Conservation (phyloP, 352 stramenopile genomes). For the Stramenopiles sp. region DNA sequence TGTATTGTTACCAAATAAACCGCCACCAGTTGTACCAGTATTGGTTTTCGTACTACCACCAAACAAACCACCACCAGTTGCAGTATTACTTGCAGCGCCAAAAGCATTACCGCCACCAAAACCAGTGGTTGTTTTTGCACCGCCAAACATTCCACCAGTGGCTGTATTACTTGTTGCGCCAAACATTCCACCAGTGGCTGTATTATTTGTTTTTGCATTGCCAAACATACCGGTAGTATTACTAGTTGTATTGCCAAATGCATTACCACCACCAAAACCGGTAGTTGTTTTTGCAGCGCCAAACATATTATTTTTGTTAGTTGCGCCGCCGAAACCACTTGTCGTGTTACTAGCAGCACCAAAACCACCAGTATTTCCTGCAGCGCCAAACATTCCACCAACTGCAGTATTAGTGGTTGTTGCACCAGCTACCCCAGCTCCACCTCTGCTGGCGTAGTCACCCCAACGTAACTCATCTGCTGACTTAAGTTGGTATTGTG, state of each 20-base stretch:
- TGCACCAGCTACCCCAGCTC: background rate
- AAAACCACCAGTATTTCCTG: too few species aligned
- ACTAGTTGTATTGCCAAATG: background rate
- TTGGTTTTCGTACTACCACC: background rate
- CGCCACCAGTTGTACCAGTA: background rate
- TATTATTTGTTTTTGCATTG: background rate
- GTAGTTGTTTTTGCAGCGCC: background rate
- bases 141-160: too few species aligned
- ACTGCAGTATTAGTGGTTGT: background rate
- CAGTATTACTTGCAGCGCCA: background rate
- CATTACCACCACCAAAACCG: background rate
- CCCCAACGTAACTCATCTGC: conserved; percentile 44
- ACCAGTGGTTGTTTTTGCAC: background rate
- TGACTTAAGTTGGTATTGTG: conserved; percentile 43
- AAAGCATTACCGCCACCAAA: background rate
- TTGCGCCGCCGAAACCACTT: background rate
- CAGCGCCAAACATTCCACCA: too few species aligned
- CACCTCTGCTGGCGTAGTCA: conserved; percentile 29
- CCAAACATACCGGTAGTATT: background rate
- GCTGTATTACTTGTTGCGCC: too few species aligned
- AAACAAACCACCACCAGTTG: background rate
- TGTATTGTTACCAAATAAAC: background rate
- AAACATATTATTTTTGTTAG: background rate
- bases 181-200: too few species aligned
- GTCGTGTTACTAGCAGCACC: too few species aligned